Evolutionary conservation across 352 stramenopile species (phyloP), one percentile per base, ranked within the genome.

Genomic region (Phytopythium chamaehyphon): DNA sequence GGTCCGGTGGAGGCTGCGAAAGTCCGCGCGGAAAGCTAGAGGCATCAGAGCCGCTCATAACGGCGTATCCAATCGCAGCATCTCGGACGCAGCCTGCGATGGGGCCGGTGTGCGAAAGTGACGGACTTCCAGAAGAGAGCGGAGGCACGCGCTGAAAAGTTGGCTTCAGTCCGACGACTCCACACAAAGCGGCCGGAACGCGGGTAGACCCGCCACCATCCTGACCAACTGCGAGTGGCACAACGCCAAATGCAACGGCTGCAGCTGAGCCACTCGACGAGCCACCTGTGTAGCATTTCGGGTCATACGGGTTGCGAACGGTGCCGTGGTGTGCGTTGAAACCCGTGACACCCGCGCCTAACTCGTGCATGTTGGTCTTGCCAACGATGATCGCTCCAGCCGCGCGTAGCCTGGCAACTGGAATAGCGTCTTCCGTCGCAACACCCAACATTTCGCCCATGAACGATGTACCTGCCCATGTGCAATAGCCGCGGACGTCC

Each of bases 131-230:
- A 2, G 64, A 40, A 19, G 71, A 69, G 26, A 87, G 48, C 9
- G 73, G 72, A 31, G 83, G 79, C 38, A 93, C 59, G 9, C 85
- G 76, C 52, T 80, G 66, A 54, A 92, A 97, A 18, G 81, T 95
- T 12, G 88, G 76, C 42, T 96, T 96, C 37, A 98, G 60, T 2
- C 92, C 92, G 15, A 97, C 81, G 16, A 96, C 66, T 21, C 90
- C 89, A 56, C 79, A 97, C 31, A 97, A 53, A n/a, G 63, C 65
- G 3, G 88, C 81, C 16, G 93, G 93, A 33, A 97, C 90, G 1
- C 90, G 86, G 55, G 97, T 93, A 1, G 83, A 96, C 11, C 90
- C 93, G 10, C 90, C 90, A 26, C 83, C 88, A 61, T 97, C 93
- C 15, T 83, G 61, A 9, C 86, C 93, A 9, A 98, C 56, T 1